Conservation (phyloP, 2,329 filamentous ascomycete species). For the Penicillium griseofulvum region DNA sequence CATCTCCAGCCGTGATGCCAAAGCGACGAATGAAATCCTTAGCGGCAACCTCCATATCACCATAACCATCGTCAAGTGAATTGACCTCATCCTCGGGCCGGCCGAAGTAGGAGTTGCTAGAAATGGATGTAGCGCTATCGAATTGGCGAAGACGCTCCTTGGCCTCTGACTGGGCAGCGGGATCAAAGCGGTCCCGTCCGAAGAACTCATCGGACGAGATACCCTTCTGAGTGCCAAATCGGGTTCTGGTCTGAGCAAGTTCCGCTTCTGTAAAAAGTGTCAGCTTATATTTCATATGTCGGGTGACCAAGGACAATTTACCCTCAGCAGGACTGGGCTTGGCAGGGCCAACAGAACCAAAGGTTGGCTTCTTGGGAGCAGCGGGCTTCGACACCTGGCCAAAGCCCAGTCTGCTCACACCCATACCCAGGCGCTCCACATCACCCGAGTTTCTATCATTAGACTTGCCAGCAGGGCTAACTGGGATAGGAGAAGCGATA, state of each 20-base stretch:
- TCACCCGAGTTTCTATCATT: slow-evolving; percentile 66
- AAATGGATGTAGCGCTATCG: slow-evolving; percentile 87
- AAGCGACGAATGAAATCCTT: slow-evolving; percentile 96
- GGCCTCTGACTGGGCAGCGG: slow-evolving; percentile 75
- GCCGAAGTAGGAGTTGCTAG: slow-evolving; percentile 96
- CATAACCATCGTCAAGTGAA: slow-evolving; percentile 69
- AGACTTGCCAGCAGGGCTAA: slow-evolving; percentile 59
- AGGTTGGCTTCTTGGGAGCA: slow-evolving; percentile 76
- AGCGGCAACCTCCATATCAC: slow-evolving; percentile 86
- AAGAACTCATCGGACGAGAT: slow-evolving; percentile 99
- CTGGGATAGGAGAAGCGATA: slow-evolving; percentile 72
- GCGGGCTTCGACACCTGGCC: slow-evolving; percentile 66
- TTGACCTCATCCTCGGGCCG: slow-evolving; percentile 77
- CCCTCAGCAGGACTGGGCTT: slow-evolving; percentile 64
- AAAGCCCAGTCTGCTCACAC: slow-evolving; percentile 79
- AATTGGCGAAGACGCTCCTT: slow-evolving; percentile 86
- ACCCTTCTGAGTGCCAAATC: slow-evolving; percentile 89
- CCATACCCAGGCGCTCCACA: slow-evolving; percentile 86
- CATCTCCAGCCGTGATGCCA: slow-evolving; percentile 91
- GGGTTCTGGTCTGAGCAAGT: slow-evolving; percentile 77
- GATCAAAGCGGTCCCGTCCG: slow-evolving; percentile 82
- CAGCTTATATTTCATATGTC: slow-evolving; percentile 1
- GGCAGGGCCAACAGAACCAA: slow-evolving; percentile 77
- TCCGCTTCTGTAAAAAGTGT: slow-evolving; percentile 58
- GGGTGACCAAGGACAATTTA: slow-evolving; percentile 36